phyloP scores from a whole-genome alignment of 768 basidiomycete species.

The Amanita exitialis region DNA sequence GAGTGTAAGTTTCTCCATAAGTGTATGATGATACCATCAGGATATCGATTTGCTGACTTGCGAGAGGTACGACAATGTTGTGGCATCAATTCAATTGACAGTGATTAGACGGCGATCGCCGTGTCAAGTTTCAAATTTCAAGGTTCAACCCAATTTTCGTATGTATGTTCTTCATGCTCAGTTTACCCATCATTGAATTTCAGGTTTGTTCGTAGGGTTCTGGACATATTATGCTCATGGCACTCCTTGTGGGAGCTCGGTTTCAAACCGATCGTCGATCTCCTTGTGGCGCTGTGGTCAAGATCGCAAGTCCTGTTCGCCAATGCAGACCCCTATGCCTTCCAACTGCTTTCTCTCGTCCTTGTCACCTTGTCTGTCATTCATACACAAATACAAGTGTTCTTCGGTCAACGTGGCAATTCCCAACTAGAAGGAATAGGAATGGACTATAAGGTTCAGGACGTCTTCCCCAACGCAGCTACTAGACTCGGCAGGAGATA shows the following conservation, averaged over 20 bases:
- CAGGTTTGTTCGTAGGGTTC: too few species aligned
- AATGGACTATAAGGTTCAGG: background rate
- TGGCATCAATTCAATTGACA: too few species aligned
- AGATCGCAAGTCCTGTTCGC: background rate
- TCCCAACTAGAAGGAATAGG: background rate
- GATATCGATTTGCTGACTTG: too few species aligned
- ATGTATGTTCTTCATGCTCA: too few species aligned
- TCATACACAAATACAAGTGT: constrained; percentile 20
- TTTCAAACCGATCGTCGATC: background rate
- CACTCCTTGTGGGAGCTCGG: background rate
- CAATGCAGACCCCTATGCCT: constrained; percentile 24
- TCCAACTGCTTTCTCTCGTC: constrained; percentile 25
- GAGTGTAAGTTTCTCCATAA: too few species aligned
- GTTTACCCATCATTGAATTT: too few species aligned
- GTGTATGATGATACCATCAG: too few species aligned
- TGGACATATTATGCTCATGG: too few species aligned
- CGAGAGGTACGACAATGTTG: too few species aligned
- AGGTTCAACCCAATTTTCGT: too few species aligned
- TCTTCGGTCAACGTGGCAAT: constrained; percentile 8
- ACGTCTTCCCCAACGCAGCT: background rate
- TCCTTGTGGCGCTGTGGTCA: background rate
- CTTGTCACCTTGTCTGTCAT: constrained; percentile 24
- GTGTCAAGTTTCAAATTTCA: too few species aligned
- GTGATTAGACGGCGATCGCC: too few species aligned
- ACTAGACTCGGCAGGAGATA: constrained; percentile 29